These are phyloP conservation scores for Zymoseptoria brevis DNA, from an alignment of 2,329 filamentous ascomycete genomes.

Conservation along the genomic window DNA sequence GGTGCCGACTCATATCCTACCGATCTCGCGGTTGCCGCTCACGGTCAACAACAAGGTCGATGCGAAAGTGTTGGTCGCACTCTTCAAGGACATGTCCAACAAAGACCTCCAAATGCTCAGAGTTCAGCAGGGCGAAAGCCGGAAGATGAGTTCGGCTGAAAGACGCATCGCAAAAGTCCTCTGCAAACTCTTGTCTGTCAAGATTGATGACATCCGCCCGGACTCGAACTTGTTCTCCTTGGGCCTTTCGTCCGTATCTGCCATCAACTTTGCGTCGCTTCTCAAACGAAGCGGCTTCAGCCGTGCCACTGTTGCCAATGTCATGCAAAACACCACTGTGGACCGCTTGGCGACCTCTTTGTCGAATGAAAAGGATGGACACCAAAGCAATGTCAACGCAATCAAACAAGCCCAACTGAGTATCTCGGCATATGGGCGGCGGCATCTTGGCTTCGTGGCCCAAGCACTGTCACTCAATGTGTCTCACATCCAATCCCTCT, in stretches of 20 bases:
- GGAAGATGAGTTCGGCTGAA: conserved; percentile 33
- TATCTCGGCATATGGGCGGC: conserved; percentile 58
- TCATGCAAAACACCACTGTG: conserved; percentile 53
- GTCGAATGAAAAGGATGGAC: conserved; percentile 7
- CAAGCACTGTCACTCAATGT: conserved; percentile 44
- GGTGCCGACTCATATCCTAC: conserved; percentile 78
- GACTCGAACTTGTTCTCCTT: conserved; percentile 72
- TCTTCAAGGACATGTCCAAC: conserved; percentile 56
- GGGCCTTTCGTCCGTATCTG: conserved; percentile 81
- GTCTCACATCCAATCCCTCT: conserved; percentile 60
- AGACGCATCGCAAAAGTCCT: conserved; percentile 48
- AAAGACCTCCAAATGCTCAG: conserved; percentile 54
- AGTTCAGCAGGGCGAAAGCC: conserved; percentile 17
- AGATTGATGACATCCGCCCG: conserved; percentile 39
- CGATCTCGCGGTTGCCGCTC: conserved; percentile 63
- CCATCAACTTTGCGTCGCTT: conserved; percentile 58
- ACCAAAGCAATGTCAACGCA: conserved; percentile 22
- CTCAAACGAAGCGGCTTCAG: conserved; percentile 57
- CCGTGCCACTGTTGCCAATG: conserved; percentile 53
- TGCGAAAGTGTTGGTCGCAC: conserved; percentile 54
- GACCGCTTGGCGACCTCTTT: conserved; percentile 34
- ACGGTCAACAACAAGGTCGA: conserved; percentile 89
- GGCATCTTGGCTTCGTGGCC: conserved; percentile 48
- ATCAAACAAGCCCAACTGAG: conserved; percentile 43
- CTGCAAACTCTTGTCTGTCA: conserved; percentile 44